These are phyloP conservation scores for Suillus subluteus DNA, from an alignment of 768 basidiomycete genomes.

Conservation along the genomic window DNA sequence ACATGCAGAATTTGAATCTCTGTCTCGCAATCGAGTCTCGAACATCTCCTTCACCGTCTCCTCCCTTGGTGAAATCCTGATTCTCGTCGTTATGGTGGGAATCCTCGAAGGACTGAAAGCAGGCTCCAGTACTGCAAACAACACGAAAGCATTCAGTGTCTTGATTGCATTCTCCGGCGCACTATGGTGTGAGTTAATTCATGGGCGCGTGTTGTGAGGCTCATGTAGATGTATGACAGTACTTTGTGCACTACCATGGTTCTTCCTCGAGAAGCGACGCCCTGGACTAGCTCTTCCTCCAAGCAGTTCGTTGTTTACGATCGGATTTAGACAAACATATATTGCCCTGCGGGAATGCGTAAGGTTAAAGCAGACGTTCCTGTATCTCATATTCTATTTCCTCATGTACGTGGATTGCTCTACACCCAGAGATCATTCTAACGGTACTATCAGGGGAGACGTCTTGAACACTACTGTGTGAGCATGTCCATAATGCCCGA, in stretches of 20 bases:
- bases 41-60: constrained; percentile 75
- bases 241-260: constrained; percentile 73
- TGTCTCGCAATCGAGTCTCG: constrained; percentile 72
- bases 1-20: constrained; percentile 59
- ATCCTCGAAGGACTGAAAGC: constrained; percentile 65
- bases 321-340: constrained; percentile 71
- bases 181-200: constrained; percentile 60
- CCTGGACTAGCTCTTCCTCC: constrained; percentile 65
- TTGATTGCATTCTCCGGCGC: constrained; percentile 81
- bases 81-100: too few species aligned
- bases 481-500: constrained; percentile 18
- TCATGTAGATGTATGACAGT: constrained; percentile 39
- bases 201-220: neutral
- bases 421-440: neutral
- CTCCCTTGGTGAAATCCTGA: constrained; percentile 60
- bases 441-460: constrained; percentile 55
- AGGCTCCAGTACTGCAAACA: constrained; percentile 65
- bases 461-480: constrained; percentile 78
- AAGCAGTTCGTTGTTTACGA: constrained; percentile 56
- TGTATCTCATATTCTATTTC: constrained; percentile 78
- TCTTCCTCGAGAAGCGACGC: constrained; percentile 66
- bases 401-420: constrained; percentile 54
- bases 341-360: constrained; percentile 66
- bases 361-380: constrained; percentile 71
- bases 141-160: constrained; percentile 74